Evolutionary conservation across 495 filamentous ascomycete genomes (phyloP).

Genomic region (Penicillium coffeae): DNA sequence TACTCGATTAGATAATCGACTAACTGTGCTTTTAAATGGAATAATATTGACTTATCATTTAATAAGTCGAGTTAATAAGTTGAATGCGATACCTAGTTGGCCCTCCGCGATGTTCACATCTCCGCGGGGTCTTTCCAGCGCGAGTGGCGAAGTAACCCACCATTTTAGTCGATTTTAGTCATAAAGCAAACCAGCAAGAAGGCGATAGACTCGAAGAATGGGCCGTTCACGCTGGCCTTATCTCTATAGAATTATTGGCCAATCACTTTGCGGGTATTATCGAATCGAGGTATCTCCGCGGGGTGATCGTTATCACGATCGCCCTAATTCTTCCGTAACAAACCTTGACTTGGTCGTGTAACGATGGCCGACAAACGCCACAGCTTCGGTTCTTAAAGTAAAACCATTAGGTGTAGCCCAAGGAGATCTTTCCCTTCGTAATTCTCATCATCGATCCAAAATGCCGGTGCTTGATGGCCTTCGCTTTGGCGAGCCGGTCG

Average conservation of each 20-base stretch:
- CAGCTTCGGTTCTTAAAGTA: not conserved
- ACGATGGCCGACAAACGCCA: not conserved
- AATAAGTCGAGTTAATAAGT: too few relatives aligned
- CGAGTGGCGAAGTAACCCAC: not conserved
- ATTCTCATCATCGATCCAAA: constrained; percentile 1
- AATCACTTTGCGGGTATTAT: constrained; percentile 1
- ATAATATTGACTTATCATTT: too few relatives aligned
- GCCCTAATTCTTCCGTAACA: constrained; percentile 10
- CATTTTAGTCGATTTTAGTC: not conserved
- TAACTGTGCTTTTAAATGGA: too few relatives aligned
- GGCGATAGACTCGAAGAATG: not conserved
- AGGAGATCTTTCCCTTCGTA: not conserved
- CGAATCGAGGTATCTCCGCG: constrained; percentile 12
- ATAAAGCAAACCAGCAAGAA: not conserved
- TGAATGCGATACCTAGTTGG: too few relatives aligned
- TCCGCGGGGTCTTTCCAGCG: not conserved
- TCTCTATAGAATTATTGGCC: not conserved
- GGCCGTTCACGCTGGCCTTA: not conserved
- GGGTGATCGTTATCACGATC: constrained; percentile 9
- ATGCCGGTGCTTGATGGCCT: constrained; percentile 38
- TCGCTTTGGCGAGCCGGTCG: constrained; percentile 26
- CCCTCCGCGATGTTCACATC: too few relatives aligned
- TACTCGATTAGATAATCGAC: not conserved
- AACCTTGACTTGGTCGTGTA: not conserved
- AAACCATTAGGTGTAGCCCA: not conserved